Evolutionary conservation across 768 basidiomycete genomes (phyloP).

Genomic region (Chalciporus pseudorubinellus): DNA sequence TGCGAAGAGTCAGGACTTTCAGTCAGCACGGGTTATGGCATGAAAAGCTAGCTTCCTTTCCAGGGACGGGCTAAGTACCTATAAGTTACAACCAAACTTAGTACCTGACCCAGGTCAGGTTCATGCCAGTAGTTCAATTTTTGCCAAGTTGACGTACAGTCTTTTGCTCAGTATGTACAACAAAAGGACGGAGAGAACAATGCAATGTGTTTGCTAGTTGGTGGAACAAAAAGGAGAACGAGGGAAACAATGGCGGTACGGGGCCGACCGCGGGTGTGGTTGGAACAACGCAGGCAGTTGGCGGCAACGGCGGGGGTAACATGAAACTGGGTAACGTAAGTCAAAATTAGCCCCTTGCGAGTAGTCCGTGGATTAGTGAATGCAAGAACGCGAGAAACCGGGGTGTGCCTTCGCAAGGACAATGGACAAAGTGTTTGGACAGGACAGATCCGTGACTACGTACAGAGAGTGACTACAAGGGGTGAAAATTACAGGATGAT

Average conservation of each 20-base stretch:
- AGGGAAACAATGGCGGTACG: conserved; percentile 1
- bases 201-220: conserved; percentile 12
- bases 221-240: conserved; percentile 12
- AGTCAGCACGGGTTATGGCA: conserved; percentile 5
- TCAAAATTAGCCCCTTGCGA: neutral
- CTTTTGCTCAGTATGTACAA: conserved; percentile 5
- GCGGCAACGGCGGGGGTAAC: conserved; percentile 2
- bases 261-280: neutral
- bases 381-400: neutral
- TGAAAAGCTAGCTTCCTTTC: neutral
- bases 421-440: neutral
- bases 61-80: too few relatives aligned
- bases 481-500: neutral
- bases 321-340: conserved; percentile 2
- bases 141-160: conserved; percentile 5
- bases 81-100: too few relatives aligned
- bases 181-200: conserved; percentile 20
- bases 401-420: neutral
- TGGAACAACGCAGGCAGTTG: neutral
- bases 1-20: too few relatives aligned
- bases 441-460: neutral
- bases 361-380: neutral
- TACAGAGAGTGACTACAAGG: conserved; percentile 1
- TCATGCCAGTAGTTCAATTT: too few relatives aligned
- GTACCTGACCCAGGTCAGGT: too few relatives aligned